phyloP scores from a whole-genome alignment of 148 eudicot genomes.

The Fagopyrum esculentum region DNA sequence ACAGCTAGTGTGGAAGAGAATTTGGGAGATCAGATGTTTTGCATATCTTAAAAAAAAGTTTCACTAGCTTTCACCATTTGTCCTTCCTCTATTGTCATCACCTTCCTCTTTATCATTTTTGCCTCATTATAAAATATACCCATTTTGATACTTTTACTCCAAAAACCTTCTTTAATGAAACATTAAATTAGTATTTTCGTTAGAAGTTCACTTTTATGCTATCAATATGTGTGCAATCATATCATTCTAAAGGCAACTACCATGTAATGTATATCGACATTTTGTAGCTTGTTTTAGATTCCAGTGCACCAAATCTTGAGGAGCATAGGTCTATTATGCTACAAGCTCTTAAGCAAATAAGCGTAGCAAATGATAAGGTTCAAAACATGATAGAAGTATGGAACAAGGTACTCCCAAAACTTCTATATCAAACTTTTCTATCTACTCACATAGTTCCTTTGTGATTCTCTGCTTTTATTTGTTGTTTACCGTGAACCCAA shows the following conservation, averaged over 20 bases:
- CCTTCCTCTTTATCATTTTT: too few species aligned
- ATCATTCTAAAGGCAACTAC: not conserved
- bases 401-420: conserved; percentile 60
- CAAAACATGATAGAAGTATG: conserved; percentile 90
- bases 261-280: not conserved
- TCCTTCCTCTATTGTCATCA: too few species aligned
- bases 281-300: conserved; percentile 86
- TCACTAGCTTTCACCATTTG: too few species aligned
- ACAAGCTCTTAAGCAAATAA: conserved; percentile 79
- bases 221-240: not conserved
- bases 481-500: not conserved
- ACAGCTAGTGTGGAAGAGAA: too few species aligned
- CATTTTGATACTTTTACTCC: too few species aligned
- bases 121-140: too few species aligned
- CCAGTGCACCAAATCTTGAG: conserved; percentile 66
- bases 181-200: too few species aligned
- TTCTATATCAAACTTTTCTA: not conserved
- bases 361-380: conserved; percentile 77
- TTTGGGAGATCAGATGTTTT: too few species aligned
- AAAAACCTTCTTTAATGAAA: too few species aligned
- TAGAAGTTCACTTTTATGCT: too few species aligned
- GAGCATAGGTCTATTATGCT: conserved; percentile 75
- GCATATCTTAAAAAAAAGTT: too few species aligned
- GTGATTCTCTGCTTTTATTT: not conserved
- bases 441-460: not conserved